phyloP scores from a whole-genome alignment of 495 filamentous ascomycete genomes.

The Bathelium albidoporum region DNA sequence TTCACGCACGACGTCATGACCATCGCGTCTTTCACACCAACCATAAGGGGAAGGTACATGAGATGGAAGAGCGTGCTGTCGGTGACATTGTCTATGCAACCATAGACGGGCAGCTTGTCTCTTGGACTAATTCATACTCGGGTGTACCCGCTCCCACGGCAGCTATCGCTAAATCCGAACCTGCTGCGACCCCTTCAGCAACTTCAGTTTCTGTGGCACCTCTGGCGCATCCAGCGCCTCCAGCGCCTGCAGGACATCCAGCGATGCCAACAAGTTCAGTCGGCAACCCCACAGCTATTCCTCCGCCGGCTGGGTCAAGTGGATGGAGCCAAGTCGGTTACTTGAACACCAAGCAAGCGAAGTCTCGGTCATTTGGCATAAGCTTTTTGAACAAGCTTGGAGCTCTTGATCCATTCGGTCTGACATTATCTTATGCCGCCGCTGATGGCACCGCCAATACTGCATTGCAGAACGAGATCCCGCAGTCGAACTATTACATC shows the following conservation, averaged over 20 bases:
- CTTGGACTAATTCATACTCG: constrained; percentile 56
- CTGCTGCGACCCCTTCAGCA: constrained; percentile 19
- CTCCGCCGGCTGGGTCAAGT: constrained; percentile 3
- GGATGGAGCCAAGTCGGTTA: background rate
- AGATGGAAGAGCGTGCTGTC: constrained; percentile 11
- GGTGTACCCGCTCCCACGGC: constrained; percentile 27
- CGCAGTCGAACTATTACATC: background rate
- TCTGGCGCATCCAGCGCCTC: background rate
- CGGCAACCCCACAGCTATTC: background rate
- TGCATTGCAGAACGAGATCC: constrained; percentile 22
- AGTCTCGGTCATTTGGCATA: background rate
- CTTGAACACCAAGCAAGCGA: background rate
- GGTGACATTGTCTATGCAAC: constrained; percentile 42
- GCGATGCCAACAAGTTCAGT: background rate
- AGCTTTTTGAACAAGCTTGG: constrained; percentile 1
- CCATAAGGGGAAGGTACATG: constrained; percentile 13
- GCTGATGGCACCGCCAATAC: constrained; percentile 39
- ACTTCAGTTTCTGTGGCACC: constrained; percentile 14
- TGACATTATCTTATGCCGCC: constrained; percentile 51
- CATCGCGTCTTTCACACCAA: constrained; percentile 31
- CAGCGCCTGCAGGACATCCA: too few species aligned
- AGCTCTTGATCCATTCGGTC: constrained; percentile 40
- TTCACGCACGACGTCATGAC: constrained; percentile 27
- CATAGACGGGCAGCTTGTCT: constrained; percentile 50
- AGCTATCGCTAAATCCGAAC: constrained; percentile 16